Evolutionary conservation across 2,329 filamentous ascomycete species (phyloP).

Genomic region (Orbilia quercus): DNA sequence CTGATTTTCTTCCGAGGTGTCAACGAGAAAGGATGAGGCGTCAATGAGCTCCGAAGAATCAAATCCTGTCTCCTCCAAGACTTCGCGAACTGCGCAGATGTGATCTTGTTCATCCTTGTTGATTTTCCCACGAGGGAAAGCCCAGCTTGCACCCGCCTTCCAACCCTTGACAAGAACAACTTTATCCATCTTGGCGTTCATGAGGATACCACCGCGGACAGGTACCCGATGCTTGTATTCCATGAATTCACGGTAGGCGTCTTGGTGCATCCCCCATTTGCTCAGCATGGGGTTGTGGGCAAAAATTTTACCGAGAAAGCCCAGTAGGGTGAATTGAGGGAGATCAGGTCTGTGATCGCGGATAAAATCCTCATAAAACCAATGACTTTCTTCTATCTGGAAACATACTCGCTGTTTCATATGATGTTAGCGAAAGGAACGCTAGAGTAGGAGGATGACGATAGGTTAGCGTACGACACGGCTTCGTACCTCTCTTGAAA

Average conservation of each 20-base stretch:
- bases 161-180: constrained; percentile 94
- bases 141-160: constrained; percentile 97
- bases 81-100: constrained; percentile 91
- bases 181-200: constrained; percentile 94
- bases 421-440: constrained; percentile 4
- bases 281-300: constrained; percentile 87
- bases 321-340: constrained; percentile 77
- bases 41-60: constrained; percentile 82
- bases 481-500: constrained; percentile 76
- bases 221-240: constrained; percentile 95
- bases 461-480: no score
- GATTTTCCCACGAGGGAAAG: constrained; percentile 96
- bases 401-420: constrained; percentile 81
- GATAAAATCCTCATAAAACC: constrained; percentile 99
- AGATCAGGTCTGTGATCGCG: constrained; percentile 80
- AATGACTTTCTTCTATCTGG: constrained; percentile 98
- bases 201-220: constrained; percentile 90
- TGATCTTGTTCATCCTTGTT: constrained; percentile 96
- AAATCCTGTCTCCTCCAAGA: constrained; percentile 94
- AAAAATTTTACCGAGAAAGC: constrained; percentile 90
- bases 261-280: constrained; percentile 74
- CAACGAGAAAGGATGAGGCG: constrained; percentile 74
- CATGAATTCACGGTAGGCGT: constrained; percentile 90
- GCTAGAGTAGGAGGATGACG: neutral
- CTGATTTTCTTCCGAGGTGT: constrained; percentile 71